Conservation (phyloP, 768 basidiomycete genomes). For the Amanita pseudoporphyria region DNA sequence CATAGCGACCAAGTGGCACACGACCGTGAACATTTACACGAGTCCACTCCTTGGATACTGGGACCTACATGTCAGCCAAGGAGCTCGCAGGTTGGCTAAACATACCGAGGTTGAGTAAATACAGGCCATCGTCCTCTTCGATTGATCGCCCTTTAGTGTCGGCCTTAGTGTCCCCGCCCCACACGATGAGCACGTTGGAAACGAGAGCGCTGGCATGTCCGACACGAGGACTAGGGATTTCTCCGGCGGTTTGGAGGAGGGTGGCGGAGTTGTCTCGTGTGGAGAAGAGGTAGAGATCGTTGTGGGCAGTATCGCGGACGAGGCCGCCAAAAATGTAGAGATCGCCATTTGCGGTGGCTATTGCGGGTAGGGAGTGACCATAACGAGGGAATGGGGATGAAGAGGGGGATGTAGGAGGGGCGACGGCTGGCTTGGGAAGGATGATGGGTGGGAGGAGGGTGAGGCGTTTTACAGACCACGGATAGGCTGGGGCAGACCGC, state of each 20-base stretch:
- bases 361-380: constrained; percentile 84
- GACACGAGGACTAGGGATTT: constrained; percentile 83
- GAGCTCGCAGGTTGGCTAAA: constrained; percentile 10
- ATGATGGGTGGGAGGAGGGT: constrained; percentile 56
- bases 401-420: constrained; percentile 58
- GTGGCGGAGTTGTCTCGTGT: constrained; percentile 71
- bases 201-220: constrained; percentile 96
- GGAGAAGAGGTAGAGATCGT: constrained; percentile 90
- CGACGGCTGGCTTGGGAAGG: constrained; percentile 53
- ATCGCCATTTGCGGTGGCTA: constrained; percentile 72
- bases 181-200: constrained; percentile 91
- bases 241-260: constrained; percentile 80
- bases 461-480: constrained; percentile 77
- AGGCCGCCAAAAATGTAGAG: constrained; percentile 97
- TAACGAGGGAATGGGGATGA: constrained; percentile 94
- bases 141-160: constrained; percentile 47
- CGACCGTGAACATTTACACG: constrained; percentile 68
- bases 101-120: constrained; percentile 89
- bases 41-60: constrained; percentile 95
- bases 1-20: constrained; percentile 84
- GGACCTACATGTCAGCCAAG: constrained; percentile 2
- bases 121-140: constrained; percentile 89
- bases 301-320: constrained; percentile 79
- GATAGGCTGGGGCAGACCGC: constrained; percentile 55
- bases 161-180: constrained; percentile 96